phyloP scores from a whole-genome alignment of 176 grass and related monocot species.

The Bothriochloa decipiens region DNA sequence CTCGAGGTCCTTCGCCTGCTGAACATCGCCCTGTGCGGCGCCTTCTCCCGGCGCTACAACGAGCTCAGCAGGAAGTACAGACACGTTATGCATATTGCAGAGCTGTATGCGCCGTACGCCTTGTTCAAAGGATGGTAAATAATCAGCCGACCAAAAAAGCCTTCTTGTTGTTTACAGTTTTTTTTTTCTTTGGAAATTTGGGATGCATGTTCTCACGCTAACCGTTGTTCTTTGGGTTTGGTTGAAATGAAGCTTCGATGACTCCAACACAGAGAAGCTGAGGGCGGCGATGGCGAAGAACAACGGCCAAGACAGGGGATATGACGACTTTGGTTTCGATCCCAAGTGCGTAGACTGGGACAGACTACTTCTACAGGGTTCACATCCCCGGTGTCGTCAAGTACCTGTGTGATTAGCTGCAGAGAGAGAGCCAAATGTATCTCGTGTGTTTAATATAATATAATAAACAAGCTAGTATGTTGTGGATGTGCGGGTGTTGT shows the following conservation, averaged over 20 bases:
- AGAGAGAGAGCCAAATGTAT: neutral
- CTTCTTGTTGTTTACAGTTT: too few species aligned
- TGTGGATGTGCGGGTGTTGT: too few species aligned
- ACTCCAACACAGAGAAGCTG: constrained; percentile 23
- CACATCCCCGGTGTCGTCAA: constrained; percentile 42
- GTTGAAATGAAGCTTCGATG: constrained; percentile 5
- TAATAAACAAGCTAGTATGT: neutral
- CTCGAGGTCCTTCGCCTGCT: too few species aligned
- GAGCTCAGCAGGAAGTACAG: too few species aligned
- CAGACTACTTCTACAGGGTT: constrained; percentile 41
- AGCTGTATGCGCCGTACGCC: too few species aligned
- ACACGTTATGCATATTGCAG: too few species aligned
- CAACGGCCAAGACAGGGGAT: neutral
- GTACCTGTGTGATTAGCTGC: neutral
- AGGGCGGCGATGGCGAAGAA: neutral
- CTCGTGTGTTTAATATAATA: neutral
- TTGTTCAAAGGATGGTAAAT: constrained; percentile 48
- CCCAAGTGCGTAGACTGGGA: constrained; percentile 23
- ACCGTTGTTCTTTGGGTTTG: neutral
- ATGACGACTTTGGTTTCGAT: constrained; percentile 13
- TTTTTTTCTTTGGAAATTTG: too few species aligned
- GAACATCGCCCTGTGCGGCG: too few species aligned
- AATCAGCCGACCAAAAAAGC: neutral
- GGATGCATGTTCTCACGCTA: too few species aligned
- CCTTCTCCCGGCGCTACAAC: too few species aligned